Conservation (phyloP, 805 yeast genomes). For the Henningerozyma blattae region DNA sequence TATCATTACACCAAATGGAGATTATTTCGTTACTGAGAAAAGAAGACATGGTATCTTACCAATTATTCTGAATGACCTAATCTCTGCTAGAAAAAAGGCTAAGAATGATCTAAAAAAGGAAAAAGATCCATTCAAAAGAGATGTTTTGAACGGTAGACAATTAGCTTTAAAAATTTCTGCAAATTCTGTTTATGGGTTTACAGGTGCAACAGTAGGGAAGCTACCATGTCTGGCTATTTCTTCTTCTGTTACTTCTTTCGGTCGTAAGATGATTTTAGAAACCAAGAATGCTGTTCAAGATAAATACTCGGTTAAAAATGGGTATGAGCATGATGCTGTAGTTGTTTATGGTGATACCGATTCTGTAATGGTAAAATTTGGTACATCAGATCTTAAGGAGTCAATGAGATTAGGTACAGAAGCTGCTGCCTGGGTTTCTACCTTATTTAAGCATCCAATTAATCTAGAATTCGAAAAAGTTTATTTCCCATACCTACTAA, state of each 20-base stretch:
- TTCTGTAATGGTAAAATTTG: slow-evolving; percentile 98
- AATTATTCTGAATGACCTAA: slow-evolving; percentile 76
- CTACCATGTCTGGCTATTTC: slow-evolving; percentile 94
- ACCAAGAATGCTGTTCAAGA: slow-evolving; percentile 81
- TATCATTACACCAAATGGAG: slow-evolving; percentile 82
- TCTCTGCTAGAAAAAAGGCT: slow-evolving; percentile 87
- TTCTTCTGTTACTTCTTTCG: slow-evolving; percentile 89
- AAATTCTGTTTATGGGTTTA: slow-evolving; percentile 96
- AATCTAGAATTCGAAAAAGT: slow-evolving; percentile 94
- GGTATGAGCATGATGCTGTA: slow-evolving; percentile 70
- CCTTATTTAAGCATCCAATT: slow-evolving; percentile 71
- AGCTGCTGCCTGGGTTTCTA: slow-evolving; percentile 83
- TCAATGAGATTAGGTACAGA: slow-evolving; percentile 91
- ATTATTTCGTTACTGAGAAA: slow-evolving; percentile 63
- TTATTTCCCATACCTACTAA: slow-evolving; percentile 84
- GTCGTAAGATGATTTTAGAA: slow-evolving; percentile 91
- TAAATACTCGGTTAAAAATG: slow-evolving; percentile 68
- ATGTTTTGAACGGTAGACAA: slow-evolving; percentile 94
- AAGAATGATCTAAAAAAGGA: slow-evolving; percentile 83
- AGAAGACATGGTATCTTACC: slow-evolving; percentile 82
- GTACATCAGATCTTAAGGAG: slow-evolving; percentile 61
- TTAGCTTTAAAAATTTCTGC: slow-evolving; percentile 94
- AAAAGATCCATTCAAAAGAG: slow-evolving; percentile 85
- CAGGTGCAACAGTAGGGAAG: slow-evolving; percentile 98
- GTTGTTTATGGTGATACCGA: slow-evolving; percentile 98